These are phyloP conservation scores for Phytophthora crassamura DNA, from an alignment of 352 stramenopile species.

Conservation along the genomic window DNA sequence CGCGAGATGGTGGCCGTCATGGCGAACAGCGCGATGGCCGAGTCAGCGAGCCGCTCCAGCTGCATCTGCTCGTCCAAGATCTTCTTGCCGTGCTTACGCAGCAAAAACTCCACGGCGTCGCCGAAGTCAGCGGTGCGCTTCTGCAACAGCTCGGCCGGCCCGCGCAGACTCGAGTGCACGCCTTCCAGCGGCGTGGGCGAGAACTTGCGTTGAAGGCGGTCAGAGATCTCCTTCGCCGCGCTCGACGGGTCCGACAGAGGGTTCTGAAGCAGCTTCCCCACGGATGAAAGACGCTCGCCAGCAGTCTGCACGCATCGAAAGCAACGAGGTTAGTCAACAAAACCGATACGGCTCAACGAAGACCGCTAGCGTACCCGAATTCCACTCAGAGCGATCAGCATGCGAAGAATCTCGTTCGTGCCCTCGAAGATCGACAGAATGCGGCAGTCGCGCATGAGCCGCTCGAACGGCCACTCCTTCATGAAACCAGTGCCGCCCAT, in stretches of 20 bases:
- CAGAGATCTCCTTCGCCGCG: conserved; percentile 75
- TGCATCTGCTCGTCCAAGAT: conserved; percentile 90
- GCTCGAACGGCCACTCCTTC: conserved; percentile 93
- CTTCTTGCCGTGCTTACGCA: conserved; percentile 90
- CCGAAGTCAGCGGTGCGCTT: conserved; percentile 80
- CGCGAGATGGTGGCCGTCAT: conserved; percentile 91
- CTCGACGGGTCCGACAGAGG: conserved; percentile 77
- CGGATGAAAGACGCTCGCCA: conserved; percentile 75
- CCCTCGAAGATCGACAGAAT: conserved; percentile 94
- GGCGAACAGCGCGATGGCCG: conserved; percentile 82
- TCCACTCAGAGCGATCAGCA: conserved; percentile 92
- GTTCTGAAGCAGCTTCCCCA: conserved; percentile 86
- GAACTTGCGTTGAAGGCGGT: conserved; percentile 86
- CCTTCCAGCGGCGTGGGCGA: conserved; percentile 71
- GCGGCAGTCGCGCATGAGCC: conserved; percentile 91
- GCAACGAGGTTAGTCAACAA: conserved; percentile 13
- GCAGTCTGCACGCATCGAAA: conserved; percentile 53
- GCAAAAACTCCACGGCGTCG: conserved; percentile 74
- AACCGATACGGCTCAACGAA: conserved; percentile 10
- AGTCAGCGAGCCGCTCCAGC: conserved; percentile 86
- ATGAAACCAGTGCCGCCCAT: conserved; percentile 92
- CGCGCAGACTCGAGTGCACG: conserved; percentile 74
- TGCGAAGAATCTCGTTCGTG: conserved; percentile 92
- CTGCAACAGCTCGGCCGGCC: conserved; percentile 61
- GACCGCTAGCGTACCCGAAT: conserved; percentile 59